Percentiles rank a stretch among this genome's conserved stretches.
Conservation (phyloP, 1,284 basidiomycete genomes). For the Cystobasidium slooffiae region DNA sequence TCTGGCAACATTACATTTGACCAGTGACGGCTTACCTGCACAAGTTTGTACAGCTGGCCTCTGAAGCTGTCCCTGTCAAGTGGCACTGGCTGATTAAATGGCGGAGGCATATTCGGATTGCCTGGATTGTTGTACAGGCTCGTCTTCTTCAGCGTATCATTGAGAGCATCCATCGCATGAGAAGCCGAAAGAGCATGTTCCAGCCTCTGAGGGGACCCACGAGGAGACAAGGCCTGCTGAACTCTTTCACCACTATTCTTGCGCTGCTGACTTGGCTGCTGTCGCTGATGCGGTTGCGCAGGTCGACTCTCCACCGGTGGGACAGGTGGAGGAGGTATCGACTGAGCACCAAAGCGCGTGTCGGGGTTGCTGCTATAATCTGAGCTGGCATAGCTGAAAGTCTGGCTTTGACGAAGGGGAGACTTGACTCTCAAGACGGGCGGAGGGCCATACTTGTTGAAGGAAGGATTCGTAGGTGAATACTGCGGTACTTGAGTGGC, state of each 20-base stretch:
- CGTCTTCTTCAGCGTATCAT: constrained; percentile 12
- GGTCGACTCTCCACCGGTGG: constrained; percentile 38
- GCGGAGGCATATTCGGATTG: neutral
- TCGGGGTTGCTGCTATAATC: constrained; percentile 13
- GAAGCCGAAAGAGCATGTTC: neutral
- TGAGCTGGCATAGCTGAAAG: constrained; percentile 21
- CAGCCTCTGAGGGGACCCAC: neutral
- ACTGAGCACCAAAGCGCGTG: constrained; percentile 22
- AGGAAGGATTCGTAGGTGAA: neutral
- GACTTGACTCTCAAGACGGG: constrained; percentile 31
- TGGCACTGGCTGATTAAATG: constrained; percentile 12
- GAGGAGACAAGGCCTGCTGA: constrained; percentile 7
- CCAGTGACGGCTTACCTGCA: constrained; percentile 26
- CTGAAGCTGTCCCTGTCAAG: constrained; percentile 28
- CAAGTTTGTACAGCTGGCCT: constrained; percentile 1
- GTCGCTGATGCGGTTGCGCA: neutral
- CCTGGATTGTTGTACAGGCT: constrained; percentile 12
- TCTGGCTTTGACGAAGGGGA: constrained; percentile 27
- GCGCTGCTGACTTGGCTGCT: constrained; percentile 15
- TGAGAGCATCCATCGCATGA: constrained; percentile 21
- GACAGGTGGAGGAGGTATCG: constrained; percentile 39
- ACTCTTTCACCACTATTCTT: constrained; percentile 11
- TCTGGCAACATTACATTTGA: neutral
- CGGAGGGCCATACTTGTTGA: constrained; percentile 24
- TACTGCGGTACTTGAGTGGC: neutral